Percentiles rank a stretch among this genome's conserved stretches.
Evolutionary conservation across 2,329 filamentous ascomycete genomes (phyloP).

Genomic region (Epichloe gansuensis): DNA sequence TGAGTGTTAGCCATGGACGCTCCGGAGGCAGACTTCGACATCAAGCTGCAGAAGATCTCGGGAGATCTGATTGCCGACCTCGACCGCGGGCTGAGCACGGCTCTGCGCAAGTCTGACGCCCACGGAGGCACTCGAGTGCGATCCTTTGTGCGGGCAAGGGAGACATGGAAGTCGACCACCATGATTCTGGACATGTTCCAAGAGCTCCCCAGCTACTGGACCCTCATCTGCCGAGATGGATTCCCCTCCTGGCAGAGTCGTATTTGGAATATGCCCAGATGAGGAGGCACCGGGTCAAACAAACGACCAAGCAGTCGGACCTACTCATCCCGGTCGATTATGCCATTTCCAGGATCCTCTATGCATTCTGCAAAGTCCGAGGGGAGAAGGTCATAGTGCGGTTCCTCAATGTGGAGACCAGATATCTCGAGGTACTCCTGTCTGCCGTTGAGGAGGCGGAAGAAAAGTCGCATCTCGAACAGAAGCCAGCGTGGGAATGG

Average conservation of each 20-base stretch:
- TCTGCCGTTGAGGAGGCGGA: slow-evolving; percentile 56
- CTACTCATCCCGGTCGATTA: slow-evolving; percentile 46
- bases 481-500: slow-evolving; percentile 49
- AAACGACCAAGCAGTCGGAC: slow-evolving; percentile 19
- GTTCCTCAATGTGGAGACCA: slow-evolving; percentile 84
- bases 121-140: slow-evolving; percentile 31
- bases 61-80: slow-evolving; percentile 47
- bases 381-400: slow-evolving; percentile 86
- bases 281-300: slow-evolving; percentile 29
- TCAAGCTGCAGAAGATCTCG: slow-evolving; percentile 50
- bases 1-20: slow-evolving; percentile 39
- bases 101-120: slow-evolving; percentile 40
- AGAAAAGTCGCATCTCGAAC: slow-evolving; percentile 10
- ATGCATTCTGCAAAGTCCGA: slow-evolving; percentile 86
- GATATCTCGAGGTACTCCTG: slow-evolving; percentile 70
- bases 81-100: slow-evolving; percentile 36
- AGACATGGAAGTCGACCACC: slow-evolving; percentile 35
- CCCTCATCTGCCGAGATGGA: slow-evolving; percentile 61
- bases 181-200: slow-evolving; percentile 75
- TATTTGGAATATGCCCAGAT: slow-evolving; percentile 56
- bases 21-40: slow-evolving; percentile 45
- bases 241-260: slow-evolving; percentile 62
- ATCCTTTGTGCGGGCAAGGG: slow-evolving; percentile 35
- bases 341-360: slow-evolving; percentile 69
- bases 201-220: slow-evolving; percentile 92